Evolutionary conservation across 2,329 filamentous ascomycete species (phyloP).

Genomic region (Penicillium sp.): DNA sequence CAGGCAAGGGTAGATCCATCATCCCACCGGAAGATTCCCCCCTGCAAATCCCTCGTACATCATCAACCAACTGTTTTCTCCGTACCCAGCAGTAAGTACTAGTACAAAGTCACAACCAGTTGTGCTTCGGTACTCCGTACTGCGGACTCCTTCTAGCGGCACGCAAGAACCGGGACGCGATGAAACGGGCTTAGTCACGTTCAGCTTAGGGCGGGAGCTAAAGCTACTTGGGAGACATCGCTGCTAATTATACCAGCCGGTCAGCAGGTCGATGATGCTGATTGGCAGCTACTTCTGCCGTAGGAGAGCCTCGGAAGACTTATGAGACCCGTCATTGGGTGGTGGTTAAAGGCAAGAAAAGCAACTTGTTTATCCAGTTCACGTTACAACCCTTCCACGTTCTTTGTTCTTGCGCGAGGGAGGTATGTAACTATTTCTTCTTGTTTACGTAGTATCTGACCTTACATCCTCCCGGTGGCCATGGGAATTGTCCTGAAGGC

Average conservation of each 20-base stretch:
- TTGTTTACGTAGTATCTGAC: not conserved
- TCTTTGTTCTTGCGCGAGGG: too few species aligned
- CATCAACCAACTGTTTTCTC: not conserved
- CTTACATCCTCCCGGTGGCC: not conserved
- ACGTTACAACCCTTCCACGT: too few species aligned
- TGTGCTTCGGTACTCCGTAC: not conserved
- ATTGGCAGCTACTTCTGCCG: not conserved
- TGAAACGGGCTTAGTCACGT: not conserved
- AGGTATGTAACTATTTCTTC: not conserved
- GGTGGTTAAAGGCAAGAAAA: not conserved
- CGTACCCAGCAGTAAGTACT: not conserved
- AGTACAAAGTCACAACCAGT: too few species aligned
- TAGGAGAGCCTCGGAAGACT: not conserved
- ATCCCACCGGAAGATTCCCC: not conserved
- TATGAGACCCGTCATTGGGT: slow-evolving; percentile 10
- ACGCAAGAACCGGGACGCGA: not conserved
- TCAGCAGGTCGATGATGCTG: not conserved
- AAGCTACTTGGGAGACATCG: not conserved
- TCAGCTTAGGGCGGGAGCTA: slow-evolving; percentile 17
- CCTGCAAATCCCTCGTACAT: not conserved
- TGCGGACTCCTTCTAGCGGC: not conserved
- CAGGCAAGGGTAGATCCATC: not conserved
- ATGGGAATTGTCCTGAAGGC: not conserved
- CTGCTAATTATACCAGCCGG: slow-evolving; percentile 17
- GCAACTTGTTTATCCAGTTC: not conserved